Evolutionary conservation across 2,329 filamentous ascomycete species (phyloP).

Genomic region (Trichoderma aggressivum): DNA sequence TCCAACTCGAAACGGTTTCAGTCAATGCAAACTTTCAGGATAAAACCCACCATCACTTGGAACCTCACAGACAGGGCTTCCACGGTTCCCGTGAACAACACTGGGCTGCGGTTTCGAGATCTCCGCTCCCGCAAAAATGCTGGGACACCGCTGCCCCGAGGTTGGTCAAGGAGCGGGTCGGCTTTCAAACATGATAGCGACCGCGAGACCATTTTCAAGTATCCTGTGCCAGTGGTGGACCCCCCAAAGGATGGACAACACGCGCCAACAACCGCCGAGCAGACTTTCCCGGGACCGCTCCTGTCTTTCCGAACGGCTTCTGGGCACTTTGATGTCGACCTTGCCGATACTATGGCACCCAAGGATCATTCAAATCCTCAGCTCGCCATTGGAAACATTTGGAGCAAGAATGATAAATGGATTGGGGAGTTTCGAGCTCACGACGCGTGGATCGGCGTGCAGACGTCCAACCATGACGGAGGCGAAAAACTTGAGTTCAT

Average conservation of each 20-base stretch:
- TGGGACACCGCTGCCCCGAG: constrained; percentile 33
- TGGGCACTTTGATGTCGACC: constrained; percentile 41
- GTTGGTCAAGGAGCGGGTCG: constrained; percentile 38
- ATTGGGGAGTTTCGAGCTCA: constrained; percentile 44
- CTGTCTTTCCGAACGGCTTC: constrained; percentile 40
- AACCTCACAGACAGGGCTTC: constrained; percentile 38
- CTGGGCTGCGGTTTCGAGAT: constrained; percentile 40
- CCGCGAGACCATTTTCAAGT: constrained; percentile 38
- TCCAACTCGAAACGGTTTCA: constrained; percentile 35
- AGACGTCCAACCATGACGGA: constrained; percentile 45
- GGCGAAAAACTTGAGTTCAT: constrained; percentile 44
- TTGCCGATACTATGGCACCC: constrained; percentile 35
- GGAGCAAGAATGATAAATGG: constrained; percentile 36
- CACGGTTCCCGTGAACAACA: constrained; percentile 35
- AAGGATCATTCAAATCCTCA: constrained; percentile 38
- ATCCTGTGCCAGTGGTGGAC: constrained; percentile 41
- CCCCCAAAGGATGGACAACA: constrained; percentile 30
- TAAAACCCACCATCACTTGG: constrained; percentile 39
- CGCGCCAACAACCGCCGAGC: constrained; percentile 30
- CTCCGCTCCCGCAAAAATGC: constrained; percentile 34
- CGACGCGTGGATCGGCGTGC: constrained; percentile 44
- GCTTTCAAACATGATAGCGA: constrained; percentile 42
- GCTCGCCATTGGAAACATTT: constrained; percentile 43
- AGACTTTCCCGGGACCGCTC: constrained; percentile 37
- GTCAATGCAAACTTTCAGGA: constrained; percentile 37